Conservation (phyloP, 2,329 filamentous ascomycete genomes). For the Cladosporium sp. region DNA sequence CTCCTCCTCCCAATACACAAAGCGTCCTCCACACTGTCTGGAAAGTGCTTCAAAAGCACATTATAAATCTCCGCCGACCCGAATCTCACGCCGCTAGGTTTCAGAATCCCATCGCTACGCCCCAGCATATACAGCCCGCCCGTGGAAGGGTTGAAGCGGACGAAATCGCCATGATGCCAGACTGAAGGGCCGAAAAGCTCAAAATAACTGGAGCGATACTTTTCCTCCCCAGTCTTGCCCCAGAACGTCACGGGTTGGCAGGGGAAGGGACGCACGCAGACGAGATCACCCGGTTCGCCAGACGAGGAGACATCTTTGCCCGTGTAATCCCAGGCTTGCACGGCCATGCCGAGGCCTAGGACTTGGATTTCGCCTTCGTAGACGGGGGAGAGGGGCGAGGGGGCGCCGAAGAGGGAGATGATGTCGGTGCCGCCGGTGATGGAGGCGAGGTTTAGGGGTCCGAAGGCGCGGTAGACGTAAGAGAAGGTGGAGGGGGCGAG, state of each 20-base stretch:
- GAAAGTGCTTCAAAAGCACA: constrained; percentile 78
- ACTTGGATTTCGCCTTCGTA: constrained; percentile 48
- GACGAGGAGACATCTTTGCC: constrained; percentile 55
- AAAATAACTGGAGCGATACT: constrained; percentile 83
- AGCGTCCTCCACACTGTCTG: constrained; percentile 72
- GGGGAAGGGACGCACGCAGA: constrained; percentile 81
- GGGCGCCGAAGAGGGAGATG: constrained; percentile 86
- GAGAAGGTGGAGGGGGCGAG: constrained; percentile 88
- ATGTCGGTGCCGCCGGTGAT: constrained; percentile 98
- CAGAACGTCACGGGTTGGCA: constrained; percentile 90
- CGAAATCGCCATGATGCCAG: constrained; percentile 96
- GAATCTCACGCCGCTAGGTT: constrained; percentile 86
- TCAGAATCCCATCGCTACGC: constrained; percentile 85
- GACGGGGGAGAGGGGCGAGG: constrained; percentile 54
- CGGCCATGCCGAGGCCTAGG: constrained; percentile 47
- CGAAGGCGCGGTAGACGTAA: constrained; percentile 83
- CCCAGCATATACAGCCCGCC: constrained; percentile 87
- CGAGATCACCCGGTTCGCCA: constrained; percentile 76
- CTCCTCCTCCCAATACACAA: constrained; percentile 77
- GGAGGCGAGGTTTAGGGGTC: constrained; percentile 75
- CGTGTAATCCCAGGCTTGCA: constrained; percentile 47
- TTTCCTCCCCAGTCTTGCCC: constrained; percentile 63
- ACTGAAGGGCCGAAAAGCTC: constrained; percentile 64
- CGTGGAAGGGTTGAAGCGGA: constrained; percentile 64
- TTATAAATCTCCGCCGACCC: constrained; percentile 96